Conservation (phyloP, 2,329 filamentous ascomycete species). For the Epichloe hybrida region DNA sequence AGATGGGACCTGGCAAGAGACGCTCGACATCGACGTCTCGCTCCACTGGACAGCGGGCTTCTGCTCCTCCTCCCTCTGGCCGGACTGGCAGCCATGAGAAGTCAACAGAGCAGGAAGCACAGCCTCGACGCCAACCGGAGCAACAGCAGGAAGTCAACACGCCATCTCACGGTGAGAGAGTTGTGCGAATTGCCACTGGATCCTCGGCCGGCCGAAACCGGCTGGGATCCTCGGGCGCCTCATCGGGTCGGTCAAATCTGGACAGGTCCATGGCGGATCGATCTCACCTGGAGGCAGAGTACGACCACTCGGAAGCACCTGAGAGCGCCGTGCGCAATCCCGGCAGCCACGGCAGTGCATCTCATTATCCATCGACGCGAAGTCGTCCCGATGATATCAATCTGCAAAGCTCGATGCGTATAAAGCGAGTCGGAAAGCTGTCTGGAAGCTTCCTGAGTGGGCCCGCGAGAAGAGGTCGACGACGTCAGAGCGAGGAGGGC, state of each 20-base stretch:
- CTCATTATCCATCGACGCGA: constrained; percentile 36
- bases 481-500: constrained; percentile 52
- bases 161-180: constrained; percentile 35
- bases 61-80: constrained; percentile 19
- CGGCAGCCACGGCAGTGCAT: constrained; percentile 37
- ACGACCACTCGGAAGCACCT: constrained; percentile 34
- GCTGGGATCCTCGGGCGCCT: constrained; percentile 22
- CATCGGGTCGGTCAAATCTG: constrained; percentile 21
- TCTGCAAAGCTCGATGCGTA: constrained; percentile 59
- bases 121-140: constrained; percentile 18
- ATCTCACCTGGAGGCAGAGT: constrained; percentile 28
- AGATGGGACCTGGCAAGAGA: constrained; percentile 27
- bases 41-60: constrained; percentile 13
- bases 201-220: constrained; percentile 33
- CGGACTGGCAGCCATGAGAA: constrained; percentile 29
- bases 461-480: constrained; percentile 61
- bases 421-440: constrained; percentile 64
- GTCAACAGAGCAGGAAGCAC: constrained; percentile 25
- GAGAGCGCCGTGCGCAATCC: constrained; percentile 36
- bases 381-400: constrained; percentile 50
- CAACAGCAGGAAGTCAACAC: constrained; percentile 35
- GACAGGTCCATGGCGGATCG: constrained; percentile 21
- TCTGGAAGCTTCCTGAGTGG: constrained; percentile 68
- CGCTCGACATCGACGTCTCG: constrained; percentile 38
- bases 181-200: constrained; percentile 40